Percentiles rank a stretch among this genome's conserved stretches.
These are phyloP conservation scores for Penicillium palitans DNA, from an alignment of 2,329 filamentous ascomycete species.

Conservation along the genomic window DNA sequence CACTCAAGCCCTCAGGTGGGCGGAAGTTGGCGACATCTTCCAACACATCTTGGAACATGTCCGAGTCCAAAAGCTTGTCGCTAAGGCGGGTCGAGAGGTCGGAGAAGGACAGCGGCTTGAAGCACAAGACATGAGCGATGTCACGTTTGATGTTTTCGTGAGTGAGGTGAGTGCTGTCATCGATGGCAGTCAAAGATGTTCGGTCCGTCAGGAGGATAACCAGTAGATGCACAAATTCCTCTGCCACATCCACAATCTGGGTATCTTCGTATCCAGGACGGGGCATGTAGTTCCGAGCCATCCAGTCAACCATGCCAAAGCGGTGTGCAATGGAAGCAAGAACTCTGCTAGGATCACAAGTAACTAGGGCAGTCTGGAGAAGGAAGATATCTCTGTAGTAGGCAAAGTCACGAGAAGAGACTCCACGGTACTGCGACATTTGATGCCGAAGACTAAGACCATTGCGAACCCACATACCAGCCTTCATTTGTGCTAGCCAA, in stretches of 20 bases:
- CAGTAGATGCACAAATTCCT: conserved; percentile 92
- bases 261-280: conserved; percentile 76
- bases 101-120: conserved; percentile 92
- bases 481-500: conserved; percentile 97
- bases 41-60: conserved; percentile 81
- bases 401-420: conserved; percentile 84
- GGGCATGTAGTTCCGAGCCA: conserved; percentile 76
- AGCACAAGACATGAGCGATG: conserved; percentile 90
- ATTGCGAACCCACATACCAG: conserved; percentile 97
- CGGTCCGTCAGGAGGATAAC: conserved; percentile 90
- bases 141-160: conserved; percentile 78
- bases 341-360: conserved; percentile 79
- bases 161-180: conserved; percentile 52
- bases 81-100: conserved; percentile 83
- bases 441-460: conserved; percentile 95
- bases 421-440: conserved; percentile 87
- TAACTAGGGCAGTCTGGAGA: conserved; percentile 83
- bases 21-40: conserved; percentile 88
- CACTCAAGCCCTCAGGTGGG: conserved; percentile 83
- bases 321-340: conserved; percentile 88
- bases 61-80: conserved; percentile 84
- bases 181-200: conserved; percentile 61
- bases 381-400: conserved; percentile 95
- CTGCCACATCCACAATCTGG: conserved; percentile 88
- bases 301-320: conserved; percentile 85